These are phyloP conservation scores for Cryptococcus deneoformans DNA, from an alignment of 1,284 basidiomycete genomes.

Conservation along the genomic window DNA sequence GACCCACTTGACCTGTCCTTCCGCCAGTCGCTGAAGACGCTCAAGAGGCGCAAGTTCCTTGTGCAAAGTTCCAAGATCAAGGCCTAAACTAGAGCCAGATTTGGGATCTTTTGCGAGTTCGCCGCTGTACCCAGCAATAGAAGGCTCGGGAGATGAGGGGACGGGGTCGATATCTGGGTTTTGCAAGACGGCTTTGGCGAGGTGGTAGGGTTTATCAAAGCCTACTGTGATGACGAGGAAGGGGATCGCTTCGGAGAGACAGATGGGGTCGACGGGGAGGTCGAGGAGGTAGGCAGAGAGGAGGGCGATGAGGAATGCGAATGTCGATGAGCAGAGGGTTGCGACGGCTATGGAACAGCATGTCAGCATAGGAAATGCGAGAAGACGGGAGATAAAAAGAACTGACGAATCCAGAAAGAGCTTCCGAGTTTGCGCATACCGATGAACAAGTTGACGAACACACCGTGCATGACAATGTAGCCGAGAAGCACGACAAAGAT, in stretches of 20 bases:
- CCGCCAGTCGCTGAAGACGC: constrained; percentile 47
- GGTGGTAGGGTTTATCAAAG: constrained; percentile 93
- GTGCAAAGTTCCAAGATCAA: constrained; percentile 46
- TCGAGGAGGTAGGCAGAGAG: constrained; percentile 77
- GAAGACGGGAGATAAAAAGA: constrained; percentile 1
- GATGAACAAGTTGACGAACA: constrained; percentile 85
- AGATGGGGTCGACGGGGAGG: constrained; percentile 89
- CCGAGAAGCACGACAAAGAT: constrained; percentile 94
- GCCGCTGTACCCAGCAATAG: constrained; percentile 11
- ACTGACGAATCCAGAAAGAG: constrained; percentile 73
- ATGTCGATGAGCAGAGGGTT: constrained; percentile 78
- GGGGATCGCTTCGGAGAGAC: constrained; percentile 89
- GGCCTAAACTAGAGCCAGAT: constrained; percentile 22
- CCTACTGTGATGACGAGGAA: constrained; percentile 98
- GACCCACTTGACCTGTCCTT: constrained; percentile 52
- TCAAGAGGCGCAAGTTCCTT: constrained; percentile 47
- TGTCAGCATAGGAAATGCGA: not conserved
- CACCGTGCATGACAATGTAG: constrained; percentile 93
- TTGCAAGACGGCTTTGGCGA: constrained; percentile 85
- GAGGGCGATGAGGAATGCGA: constrained; percentile 83
- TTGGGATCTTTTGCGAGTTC: constrained; percentile 19
- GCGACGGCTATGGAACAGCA: constrained; percentile 58
- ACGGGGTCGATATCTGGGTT: constrained; percentile 67
- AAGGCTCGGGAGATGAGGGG: constrained; percentile 50
- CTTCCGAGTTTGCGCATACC: constrained; percentile 83